Evolutionary conservation across 768 basidiomycete genomes (phyloP).

Genomic region (Suillus weaverae): DNA sequence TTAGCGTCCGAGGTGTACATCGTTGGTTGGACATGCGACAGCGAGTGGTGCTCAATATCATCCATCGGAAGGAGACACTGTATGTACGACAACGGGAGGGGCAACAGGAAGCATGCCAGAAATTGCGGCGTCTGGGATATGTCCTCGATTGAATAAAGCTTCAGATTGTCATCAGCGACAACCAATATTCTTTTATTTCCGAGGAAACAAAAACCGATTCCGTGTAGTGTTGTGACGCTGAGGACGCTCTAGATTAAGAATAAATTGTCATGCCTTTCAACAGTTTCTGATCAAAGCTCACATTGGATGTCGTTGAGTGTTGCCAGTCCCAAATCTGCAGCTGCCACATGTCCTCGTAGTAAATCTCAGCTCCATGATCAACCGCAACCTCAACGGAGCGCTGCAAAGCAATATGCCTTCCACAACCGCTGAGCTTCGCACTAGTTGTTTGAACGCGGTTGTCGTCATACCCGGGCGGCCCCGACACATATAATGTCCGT

Average conservation of each 20-base stretch:
- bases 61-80: neutral
- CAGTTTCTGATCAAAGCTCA: neutral
- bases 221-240: neutral
- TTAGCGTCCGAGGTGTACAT: neutral
- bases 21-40: neutral
- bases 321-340: neutral
- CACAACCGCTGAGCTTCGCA: neutral
- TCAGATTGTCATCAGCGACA: neutral
- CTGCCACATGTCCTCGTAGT: neutral
- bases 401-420: neutral
- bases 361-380: neutral
- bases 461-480: neutral
- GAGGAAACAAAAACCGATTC: neutral
- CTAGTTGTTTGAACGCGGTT: neutral
- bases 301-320: neutral
- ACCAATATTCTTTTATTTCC: neutral
- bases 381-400: neutral
- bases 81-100: neutral
- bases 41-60: neutral
- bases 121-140: neutral
- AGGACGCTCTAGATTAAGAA: neutral
- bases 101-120: neutral
- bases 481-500: neutral
- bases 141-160: neutral
- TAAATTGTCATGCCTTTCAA: neutral